These are phyloP conservation scores for Fraxinus dipetala DNA, from an alignment of 305 asterid species.

Conservation along the genomic window DNA sequence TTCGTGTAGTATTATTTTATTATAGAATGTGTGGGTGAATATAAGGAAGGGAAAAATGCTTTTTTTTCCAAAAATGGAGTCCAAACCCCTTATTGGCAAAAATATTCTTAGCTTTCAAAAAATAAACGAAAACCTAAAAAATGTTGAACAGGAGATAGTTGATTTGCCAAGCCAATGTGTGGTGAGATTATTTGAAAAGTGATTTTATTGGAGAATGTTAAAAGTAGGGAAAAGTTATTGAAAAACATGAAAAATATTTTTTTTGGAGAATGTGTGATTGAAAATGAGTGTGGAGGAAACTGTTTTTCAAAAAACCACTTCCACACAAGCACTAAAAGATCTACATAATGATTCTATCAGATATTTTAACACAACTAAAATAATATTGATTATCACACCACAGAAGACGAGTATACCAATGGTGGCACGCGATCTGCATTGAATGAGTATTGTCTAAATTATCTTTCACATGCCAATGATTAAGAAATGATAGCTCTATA, in stretches of 20 bases:
- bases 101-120: neutral
- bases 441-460: neutral
- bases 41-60: neutral
- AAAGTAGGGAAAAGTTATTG: neutral
- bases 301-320: neutral
- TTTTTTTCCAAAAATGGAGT: neutral
- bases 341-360: neutral
- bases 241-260: neutral
- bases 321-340: neutral
- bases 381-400: neutral
- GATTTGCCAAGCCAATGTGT: neutral
- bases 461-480: neutral
- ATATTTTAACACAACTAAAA: neutral
- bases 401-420: neutral
- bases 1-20: neutral
- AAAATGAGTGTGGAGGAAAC: neutral
- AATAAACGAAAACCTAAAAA: neutral
- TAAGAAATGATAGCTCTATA: slow-evolving; percentile 11
- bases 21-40: neutral
- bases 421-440: neutral
- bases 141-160: neutral
- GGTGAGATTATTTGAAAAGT: neutral
- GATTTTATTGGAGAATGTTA: neutral
- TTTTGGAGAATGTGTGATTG: neutral
- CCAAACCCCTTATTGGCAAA: neutral